Evolutionary conservation across 768 basidiomycete species (phyloP).

Genomic region (Naematelia aurantialba): DNA sequence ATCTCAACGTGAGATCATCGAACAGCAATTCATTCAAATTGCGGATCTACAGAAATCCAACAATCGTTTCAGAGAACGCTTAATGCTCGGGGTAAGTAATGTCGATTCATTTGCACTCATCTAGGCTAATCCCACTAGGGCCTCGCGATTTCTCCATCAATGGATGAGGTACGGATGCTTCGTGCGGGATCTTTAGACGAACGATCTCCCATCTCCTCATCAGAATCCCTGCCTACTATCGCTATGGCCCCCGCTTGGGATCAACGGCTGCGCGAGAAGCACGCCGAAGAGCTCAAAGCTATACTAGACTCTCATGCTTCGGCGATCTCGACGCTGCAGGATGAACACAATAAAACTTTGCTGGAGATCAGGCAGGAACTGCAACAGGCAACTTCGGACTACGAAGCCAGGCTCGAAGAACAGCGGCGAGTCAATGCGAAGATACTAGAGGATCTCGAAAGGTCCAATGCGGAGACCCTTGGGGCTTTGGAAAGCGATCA

Average conservation of each 20-base stretch:
- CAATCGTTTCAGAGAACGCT: slow-evolving; percentile 73
- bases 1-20: slow-evolving; percentile 74
- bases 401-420: neutral
- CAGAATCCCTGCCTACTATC: neutral
- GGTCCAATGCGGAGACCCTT: neutral
- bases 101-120: neutral
- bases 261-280: slow-evolving; percentile 29
- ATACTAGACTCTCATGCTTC: slow-evolving; percentile 21
- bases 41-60: slow-evolving; percentile 63
- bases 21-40: slow-evolving; percentile 66
- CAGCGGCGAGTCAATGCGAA: neutral
- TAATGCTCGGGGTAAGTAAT: slow-evolving; percentile 51
- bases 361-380: slow-evolving; percentile 8
- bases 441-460: neutral
- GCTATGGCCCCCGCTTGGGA: neutral
- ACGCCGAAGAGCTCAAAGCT: slow-evolving; percentile 37
- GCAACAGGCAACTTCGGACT: slow-evolving; percentile 3
- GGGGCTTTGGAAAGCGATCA: slow-evolving; percentile 16
- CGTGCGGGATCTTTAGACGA: neutral
- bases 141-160: neutral
- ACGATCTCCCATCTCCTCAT: neutral
- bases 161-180: neutral
- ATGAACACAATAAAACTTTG: slow-evolving; percentile 17
- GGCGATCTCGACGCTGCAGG: slow-evolving; percentile 15
- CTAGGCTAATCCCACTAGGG: slow-evolving; percentile 3